Percentiles rank a stretch among this genome's conserved stretches.
Evolutionary conservation across 2,329 filamentous ascomycete species (phyloP).

Genomic region (Scedosporium apiospermum): DNA sequence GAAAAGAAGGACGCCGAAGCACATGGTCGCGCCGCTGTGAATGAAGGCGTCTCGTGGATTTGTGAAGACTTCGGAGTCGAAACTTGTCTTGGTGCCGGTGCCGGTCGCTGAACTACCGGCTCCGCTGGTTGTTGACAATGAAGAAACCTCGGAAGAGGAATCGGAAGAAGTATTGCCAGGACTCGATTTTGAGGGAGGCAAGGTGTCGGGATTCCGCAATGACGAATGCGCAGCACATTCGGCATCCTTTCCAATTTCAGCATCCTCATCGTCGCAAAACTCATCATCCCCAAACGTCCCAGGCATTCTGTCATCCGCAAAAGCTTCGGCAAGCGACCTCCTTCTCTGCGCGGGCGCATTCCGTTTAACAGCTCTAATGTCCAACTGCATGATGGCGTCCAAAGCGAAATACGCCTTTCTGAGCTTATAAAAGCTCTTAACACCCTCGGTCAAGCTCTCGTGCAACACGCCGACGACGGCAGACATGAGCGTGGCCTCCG

Average conservation of each 20-base stretch:
- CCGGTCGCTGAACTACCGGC: neutral
- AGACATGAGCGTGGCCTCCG: slow-evolving; percentile 80
- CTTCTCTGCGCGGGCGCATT: neutral
- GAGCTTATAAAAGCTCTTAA: slow-evolving; percentile 88
- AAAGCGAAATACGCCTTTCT: slow-evolving; percentile 80
- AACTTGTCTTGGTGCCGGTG: neutral
- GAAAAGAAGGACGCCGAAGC: slow-evolving; percentile 77
- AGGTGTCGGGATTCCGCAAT: neutral
- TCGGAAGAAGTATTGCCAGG: neutral
- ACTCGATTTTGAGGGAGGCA: neutral
- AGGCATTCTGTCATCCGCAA: slow-evolving; percentile 3
- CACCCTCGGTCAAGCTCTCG: slow-evolving; percentile 82
- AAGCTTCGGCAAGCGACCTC: slow-evolving; percentile 1
- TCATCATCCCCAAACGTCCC: slow-evolving; percentile 4
- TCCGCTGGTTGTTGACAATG: neutral
- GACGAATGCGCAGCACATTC: neutral
- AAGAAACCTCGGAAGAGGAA: neutral
- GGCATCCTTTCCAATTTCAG: neutral
- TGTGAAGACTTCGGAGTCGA: slow-evolving; percentile 22
- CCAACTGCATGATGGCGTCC: slow-evolving; percentile 67
- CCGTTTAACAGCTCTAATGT: slow-evolving; percentile 39
- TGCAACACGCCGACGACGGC: slow-evolving; percentile 84
- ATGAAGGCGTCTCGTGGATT: slow-evolving; percentile 80
- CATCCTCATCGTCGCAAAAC: neutral
- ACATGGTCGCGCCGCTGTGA: slow-evolving; percentile 80